phyloP scores from a whole-genome alignment of 768 basidiomycete genomes.

The Infundibulicybe gibba region DNA sequence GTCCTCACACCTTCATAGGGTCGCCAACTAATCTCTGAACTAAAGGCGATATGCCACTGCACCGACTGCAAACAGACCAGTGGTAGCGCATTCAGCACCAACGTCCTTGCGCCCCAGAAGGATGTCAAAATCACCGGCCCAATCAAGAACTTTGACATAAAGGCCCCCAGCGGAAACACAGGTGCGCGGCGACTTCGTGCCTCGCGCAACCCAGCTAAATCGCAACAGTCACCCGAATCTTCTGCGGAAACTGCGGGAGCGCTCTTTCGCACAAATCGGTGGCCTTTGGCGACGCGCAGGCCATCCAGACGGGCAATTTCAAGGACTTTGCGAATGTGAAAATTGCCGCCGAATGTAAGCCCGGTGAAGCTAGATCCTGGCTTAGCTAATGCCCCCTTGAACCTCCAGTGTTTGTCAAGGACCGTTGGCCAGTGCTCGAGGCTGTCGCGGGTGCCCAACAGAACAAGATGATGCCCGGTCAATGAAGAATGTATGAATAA shows the following conservation, averaged over 20 bases:
- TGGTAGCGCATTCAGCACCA: conserved; percentile 36
- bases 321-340: conserved; percentile 23
- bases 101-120: conserved; percentile 28
- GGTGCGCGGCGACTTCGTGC: conserved; percentile 8
- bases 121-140: conserved; percentile 28
- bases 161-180: conserved; percentile 27
- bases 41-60: conserved; percentile 33
- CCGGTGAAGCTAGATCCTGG: background rate
- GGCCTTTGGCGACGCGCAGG: conserved; percentile 29
- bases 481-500: no score
- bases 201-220: background rate
- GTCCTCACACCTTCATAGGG: no score
- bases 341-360: conserved; percentile 25
- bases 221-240: conserved; percentile 28
- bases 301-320: conserved; percentile 36
- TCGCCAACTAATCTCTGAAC: background rate
- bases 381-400: background rate
- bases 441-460: background rate
- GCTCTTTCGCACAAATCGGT: conserved; percentile 30
- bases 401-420: background rate
- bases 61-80: conserved; percentile 31
- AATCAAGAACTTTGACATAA: conserved; percentile 23
- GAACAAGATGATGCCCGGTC: background rate
- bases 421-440: background rate
- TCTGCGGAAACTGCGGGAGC: conserved; percentile 33